Evolutionary conservation across 2,329 filamentous ascomycete species (phyloP).

Genomic region (Pestalotiopsis sp.): DNA sequence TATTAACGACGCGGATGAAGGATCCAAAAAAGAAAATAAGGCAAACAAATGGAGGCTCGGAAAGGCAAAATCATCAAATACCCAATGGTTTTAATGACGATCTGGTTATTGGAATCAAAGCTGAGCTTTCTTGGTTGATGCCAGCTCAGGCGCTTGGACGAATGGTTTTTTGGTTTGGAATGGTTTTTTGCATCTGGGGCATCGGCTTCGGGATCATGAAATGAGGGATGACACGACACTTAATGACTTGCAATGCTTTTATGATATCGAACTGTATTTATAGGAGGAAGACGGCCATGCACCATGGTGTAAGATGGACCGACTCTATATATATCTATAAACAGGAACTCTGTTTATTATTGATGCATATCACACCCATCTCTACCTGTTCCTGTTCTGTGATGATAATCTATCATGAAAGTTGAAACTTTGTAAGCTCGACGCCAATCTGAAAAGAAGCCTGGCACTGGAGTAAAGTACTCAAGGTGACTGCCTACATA

Average conservation of each 20-base stretch:
- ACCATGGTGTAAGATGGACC: not conserved
- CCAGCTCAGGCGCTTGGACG: slow-evolving; percentile 6
- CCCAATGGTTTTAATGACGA: not conserved
- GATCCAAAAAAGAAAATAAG: not conserved
- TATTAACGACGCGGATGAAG: not conserved
- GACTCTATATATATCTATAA: not conserved
- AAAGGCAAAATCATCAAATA: not conserved
- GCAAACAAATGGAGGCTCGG: not conserved
- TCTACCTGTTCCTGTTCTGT: too few species aligned
- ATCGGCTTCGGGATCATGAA: slow-evolving; percentile 13
- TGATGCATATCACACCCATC: not conserved
- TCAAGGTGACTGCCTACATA: too few species aligned
- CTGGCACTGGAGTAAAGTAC: too few species aligned
- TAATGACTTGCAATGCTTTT: slow-evolving; percentile 18
- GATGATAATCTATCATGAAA: too few species aligned
- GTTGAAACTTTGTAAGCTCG: too few species aligned
- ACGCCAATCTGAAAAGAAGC: too few species aligned
- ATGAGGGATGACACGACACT: slow-evolving; percentile 13
- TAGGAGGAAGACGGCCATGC: slow-evolving; percentile 5
- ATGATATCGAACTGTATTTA: slow-evolving; percentile 16
- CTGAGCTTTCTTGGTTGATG: not conserved
- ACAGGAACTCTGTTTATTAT: slow-evolving; percentile 9
- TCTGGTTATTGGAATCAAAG: not conserved
- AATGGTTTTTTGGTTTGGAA: not conserved
- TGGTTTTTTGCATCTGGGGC: slow-evolving; percentile 11